A percentile compares a stretch with the other conserved stretches of the same genome.
phyloP scores from a whole-genome alignment of 2,329 filamentous ascomycete genomes.

The Bipolaris oryzae region DNA sequence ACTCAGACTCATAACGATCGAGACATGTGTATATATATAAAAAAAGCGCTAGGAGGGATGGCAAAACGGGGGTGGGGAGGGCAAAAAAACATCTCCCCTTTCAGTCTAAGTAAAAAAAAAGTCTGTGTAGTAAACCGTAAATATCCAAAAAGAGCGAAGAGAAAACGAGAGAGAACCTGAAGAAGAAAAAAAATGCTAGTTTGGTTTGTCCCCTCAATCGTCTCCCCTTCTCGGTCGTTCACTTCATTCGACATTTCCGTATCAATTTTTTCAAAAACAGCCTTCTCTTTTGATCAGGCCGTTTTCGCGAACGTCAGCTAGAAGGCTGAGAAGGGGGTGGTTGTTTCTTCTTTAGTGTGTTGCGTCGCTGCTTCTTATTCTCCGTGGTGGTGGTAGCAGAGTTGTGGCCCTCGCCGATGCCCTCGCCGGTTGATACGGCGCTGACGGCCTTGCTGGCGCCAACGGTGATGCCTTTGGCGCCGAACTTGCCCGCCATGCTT shows the following conservation, averaged over 20 bases:
- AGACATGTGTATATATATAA: no score
- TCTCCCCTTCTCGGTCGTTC: no score
- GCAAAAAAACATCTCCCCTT: neutral
- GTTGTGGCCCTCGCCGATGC: conserved; percentile 11
- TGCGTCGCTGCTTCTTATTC: conserved; percentile 8
- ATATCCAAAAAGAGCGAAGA: no score
- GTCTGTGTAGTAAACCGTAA: no score
- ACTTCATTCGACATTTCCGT: neutral
- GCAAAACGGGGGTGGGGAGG: no score
- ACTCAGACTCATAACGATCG: no score
- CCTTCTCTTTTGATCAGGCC: neutral
- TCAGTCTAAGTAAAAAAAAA: no score
- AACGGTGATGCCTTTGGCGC: conserved; percentile 42
- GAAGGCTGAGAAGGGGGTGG: neutral
- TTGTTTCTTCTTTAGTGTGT: conserved; percentile 12
- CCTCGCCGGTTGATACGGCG: conserved; percentile 35
- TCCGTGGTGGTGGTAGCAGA: conserved; percentile 2
- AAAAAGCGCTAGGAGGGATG: no score
- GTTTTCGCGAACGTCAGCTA: conserved; percentile 2
- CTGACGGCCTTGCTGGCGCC: conserved; percentile 43
- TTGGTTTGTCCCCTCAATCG: neutral
- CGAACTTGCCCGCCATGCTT: conserved; percentile 32
- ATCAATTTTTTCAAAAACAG: neutral
- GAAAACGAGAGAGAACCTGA: no score
- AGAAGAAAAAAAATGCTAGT: no score